A percentile compares a stretch with the other conserved stretches of the same genome.
phyloP scores from a whole-genome alignment of 2,329 filamentous ascomycete species.

The Diaporthe vexans region DNA sequence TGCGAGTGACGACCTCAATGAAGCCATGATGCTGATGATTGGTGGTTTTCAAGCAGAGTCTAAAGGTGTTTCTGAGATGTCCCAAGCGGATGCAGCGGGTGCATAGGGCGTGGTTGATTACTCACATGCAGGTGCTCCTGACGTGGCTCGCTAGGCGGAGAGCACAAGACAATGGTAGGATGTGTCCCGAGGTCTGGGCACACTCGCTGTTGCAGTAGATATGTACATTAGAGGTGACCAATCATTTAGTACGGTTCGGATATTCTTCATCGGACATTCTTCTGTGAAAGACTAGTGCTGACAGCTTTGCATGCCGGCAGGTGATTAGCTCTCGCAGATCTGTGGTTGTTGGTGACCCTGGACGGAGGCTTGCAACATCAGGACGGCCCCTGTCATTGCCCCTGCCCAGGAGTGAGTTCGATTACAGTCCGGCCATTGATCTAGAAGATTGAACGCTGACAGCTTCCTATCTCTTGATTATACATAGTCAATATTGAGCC shows the following conservation, averaged over 20 bases:
- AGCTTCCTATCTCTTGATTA: not conserved
- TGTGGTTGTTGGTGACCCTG: not conserved
- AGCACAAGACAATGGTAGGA: not conserved
- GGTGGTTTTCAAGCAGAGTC: not conserved
- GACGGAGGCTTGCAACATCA: not conserved
- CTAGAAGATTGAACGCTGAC: not conserved
- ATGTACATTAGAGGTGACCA: not conserved
- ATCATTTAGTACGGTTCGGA: not conserved
- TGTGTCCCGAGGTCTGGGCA: no score
- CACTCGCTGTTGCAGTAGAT: not conserved
- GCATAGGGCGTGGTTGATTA: not conserved
- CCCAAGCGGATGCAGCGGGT: not conserved
- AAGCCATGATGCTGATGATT: slow-evolving; percentile 18
- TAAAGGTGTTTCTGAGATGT: not conserved
- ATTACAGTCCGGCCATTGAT: not conserved
- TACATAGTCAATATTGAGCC: not conserved
- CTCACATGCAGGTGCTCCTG: not conserved
- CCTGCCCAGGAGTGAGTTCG: not conserved
- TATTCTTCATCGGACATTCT: not conserved
- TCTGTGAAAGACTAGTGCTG: not conserved
- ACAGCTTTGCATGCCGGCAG: not conserved
- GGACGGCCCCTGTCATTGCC: not conserved
- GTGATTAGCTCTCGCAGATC: not conserved
- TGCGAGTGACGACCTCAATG: not conserved
- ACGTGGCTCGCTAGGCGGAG: not conserved